These are phyloP conservation scores for Picocystis sp. DNA, from an alignment of 163 green algal species.

Conservation along the genomic window DNA sequence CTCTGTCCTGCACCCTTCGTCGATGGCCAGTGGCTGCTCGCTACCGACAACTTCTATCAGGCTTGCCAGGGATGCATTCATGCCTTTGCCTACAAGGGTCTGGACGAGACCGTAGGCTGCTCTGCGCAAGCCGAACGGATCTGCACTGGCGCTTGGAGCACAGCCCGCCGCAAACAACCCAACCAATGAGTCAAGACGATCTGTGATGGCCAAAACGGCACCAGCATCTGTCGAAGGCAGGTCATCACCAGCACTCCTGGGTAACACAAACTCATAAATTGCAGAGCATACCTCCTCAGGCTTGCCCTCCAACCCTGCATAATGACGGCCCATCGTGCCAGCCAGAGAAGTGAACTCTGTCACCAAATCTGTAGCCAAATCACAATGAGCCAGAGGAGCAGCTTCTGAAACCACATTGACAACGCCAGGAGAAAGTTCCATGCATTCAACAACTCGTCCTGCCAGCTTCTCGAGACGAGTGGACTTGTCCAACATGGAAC, in stretches of 20 bases:
- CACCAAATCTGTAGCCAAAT: slow-evolving; percentile 79
- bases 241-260: slow-evolving; percentile 56
- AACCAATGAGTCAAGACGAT: slow-evolving; percentile 71
- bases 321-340: slow-evolving; percentile 70
- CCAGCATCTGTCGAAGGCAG: slow-evolving; percentile 49
- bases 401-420: slow-evolving; percentile 29
- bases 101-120: slow-evolving; percentile 77
- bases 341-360: slow-evolving; percentile 89
- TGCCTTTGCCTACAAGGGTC: slow-evolving; percentile 42
- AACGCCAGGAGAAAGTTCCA: slow-evolving; percentile 18
- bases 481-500: slow-evolving; percentile 71
- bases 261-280: slow-evolving; percentile 80
- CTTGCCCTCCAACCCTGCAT: slow-evolving; percentile 25
- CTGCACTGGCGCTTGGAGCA: slow-evolving; percentile 60
- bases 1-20: slow-evolving; percentile 15
- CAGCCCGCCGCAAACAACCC: slow-evolving; percentile 78
- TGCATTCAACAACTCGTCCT: slow-evolving; percentile 27
- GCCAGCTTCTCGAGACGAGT: slow-evolving; percentile 50
- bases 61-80: slow-evolving; percentile 30
- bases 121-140: slow-evolving; percentile 81
- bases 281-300: slow-evolving; percentile 42
- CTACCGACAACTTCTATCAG: slow-evolving; percentile 29
- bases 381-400: slow-evolving; percentile 56
- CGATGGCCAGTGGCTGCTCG: slow-evolving; percentile 43
- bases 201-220: slow-evolving; percentile 67